Evolutionary conservation across 2,329 filamentous ascomycete genomes (phyloP).

Genomic region (Shiraia bambusicola): DNA sequence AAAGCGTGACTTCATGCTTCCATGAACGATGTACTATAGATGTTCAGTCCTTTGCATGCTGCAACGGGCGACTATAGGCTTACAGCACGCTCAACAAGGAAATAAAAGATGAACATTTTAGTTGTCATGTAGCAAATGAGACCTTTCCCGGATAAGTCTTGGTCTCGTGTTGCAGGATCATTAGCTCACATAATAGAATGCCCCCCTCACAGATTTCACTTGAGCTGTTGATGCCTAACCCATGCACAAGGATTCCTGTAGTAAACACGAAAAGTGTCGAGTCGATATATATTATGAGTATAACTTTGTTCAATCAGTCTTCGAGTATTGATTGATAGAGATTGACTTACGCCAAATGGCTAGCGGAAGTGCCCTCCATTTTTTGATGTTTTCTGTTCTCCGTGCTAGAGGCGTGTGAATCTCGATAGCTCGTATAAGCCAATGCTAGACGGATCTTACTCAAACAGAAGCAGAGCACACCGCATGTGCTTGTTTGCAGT

Average conservation of each 20-base stretch:
- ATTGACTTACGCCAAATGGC: constrained; percentile 18
- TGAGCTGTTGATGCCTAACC: constrained; percentile 58
- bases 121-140: constrained; percentile 64
- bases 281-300: constrained; percentile 61
- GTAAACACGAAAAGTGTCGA: constrained; percentile 62
- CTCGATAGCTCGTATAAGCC: not conserved
- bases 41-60: not conserved
- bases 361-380: constrained; percentile 26
- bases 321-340: not conserved
- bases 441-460: constrained; percentile 11
- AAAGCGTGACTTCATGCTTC: constrained; percentile 53
- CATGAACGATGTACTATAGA: constrained; percentile 59
- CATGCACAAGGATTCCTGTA: constrained; percentile 59
- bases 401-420: constrained; percentile 18
- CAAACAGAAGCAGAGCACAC: constrained; percentile 20
- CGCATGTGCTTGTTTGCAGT: constrained; percentile 26
- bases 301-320: constrained; percentile 47
- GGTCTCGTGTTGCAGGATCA: not conserved
- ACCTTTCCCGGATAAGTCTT: constrained; percentile 17
- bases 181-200: constrained; percentile 56
- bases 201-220: constrained; percentile 57
- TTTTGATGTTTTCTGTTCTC: constrained; percentile 22
- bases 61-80: constrained; percentile 19
- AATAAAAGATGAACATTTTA: constrained; percentile 67
- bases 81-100: constrained; percentile 65